These are phyloP conservation scores for Eutypella sp. DNA, from an alignment of 2,329 filamentous ascomycete species.

Conservation along the genomic window DNA sequence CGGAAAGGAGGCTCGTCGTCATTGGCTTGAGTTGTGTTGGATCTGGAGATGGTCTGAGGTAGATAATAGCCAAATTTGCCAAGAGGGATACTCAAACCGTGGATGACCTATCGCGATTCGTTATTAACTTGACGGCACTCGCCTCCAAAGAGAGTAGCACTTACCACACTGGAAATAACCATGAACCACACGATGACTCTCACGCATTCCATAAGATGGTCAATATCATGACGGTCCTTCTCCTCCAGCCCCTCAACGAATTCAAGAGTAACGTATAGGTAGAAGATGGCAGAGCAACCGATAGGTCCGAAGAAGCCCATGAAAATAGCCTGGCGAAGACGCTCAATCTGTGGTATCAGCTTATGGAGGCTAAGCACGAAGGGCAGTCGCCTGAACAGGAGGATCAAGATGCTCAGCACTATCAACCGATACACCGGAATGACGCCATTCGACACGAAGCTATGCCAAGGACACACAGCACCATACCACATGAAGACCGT, in stretches of 20 bases:
- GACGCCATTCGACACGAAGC: constrained; percentile 61
- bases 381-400: constrained; percentile 73
- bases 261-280: constrained; percentile 75
- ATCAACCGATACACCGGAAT: constrained; percentile 72
- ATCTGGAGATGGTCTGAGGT: too few relatives aligned
- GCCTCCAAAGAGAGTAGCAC: constrained; percentile 25
- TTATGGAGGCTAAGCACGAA: constrained; percentile 70
- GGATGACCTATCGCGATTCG: constrained; percentile 56
- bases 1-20: too few relatives aligned
- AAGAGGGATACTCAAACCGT: constrained; percentile 76
- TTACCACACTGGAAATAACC: constrained; percentile 74
- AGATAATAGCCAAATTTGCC: constrained; percentile 61
- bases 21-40: too few relatives aligned
- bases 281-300: constrained; percentile 85
- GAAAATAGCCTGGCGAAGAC: constrained; percentile 70
- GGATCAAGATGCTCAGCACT: constrained; percentile 66
- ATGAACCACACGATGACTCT: constrained; percentile 81
- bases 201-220: constrained; percentile 59
- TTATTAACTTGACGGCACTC: constrained; percentile 6
- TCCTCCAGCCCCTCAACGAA: constrained; percentile 61
- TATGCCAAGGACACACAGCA: constrained; percentile 74
- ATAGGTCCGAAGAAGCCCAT: constrained; percentile 93
- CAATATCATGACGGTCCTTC: constrained; percentile 59
- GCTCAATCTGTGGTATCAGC: constrained; percentile 73
- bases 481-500: constrained; percentile 89